A percentile compares a stretch with the other conserved stretches of the same genome.
Conservation (phyloP, 1,284 basidiomycete genomes). For the Rhodotorula sp. region DNA sequence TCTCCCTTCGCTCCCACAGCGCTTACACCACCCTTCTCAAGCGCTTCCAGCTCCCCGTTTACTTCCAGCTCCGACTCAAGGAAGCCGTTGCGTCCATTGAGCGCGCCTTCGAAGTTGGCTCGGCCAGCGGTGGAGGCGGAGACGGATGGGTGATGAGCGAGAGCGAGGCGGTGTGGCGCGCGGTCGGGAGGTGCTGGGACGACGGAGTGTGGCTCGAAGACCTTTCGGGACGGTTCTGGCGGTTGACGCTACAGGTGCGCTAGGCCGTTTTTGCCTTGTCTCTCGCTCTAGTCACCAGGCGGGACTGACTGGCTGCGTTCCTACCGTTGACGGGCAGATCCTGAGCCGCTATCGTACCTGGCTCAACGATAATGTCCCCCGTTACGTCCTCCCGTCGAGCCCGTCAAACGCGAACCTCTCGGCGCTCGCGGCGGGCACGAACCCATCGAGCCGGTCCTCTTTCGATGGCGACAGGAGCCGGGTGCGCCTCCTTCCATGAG, state of each 20-base stretch:
- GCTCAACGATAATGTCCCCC: constrained; percentile 61
- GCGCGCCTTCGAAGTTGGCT: constrained; percentile 52
- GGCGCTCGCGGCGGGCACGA: constrained; percentile 10
- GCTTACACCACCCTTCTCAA: constrained; percentile 72
- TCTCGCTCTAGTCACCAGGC: not conserved
- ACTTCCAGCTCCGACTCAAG: constrained; percentile 97
- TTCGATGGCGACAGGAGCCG: constrained; percentile 31
- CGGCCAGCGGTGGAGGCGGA: constrained; percentile 32
- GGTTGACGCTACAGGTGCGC: constrained; percentile 75
- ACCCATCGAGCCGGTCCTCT: constrained; percentile 1
- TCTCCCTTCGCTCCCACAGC: constrained; percentile 69
- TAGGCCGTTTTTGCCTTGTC: not conserved
- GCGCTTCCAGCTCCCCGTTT: constrained; percentile 93
- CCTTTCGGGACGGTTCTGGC: constrained; percentile 81
- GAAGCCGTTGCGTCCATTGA: constrained; percentile 81
- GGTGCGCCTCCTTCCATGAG: not conserved
- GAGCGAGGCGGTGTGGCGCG: constrained; percentile 68
- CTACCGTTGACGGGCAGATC: constrained; percentile 61
- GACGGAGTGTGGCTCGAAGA: constrained; percentile 79
- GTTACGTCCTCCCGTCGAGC: constrained; percentile 34
- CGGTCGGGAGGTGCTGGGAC: constrained; percentile 78
- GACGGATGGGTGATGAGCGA: constrained; percentile 57
- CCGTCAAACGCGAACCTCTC: constrained; percentile 31
- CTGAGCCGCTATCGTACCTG: constrained; percentile 74
- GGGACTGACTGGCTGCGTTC: not conserved